phyloP scores from a whole-genome alignment of 768 basidiomycete species.

The Hypholoma fasciculare region DNA sequence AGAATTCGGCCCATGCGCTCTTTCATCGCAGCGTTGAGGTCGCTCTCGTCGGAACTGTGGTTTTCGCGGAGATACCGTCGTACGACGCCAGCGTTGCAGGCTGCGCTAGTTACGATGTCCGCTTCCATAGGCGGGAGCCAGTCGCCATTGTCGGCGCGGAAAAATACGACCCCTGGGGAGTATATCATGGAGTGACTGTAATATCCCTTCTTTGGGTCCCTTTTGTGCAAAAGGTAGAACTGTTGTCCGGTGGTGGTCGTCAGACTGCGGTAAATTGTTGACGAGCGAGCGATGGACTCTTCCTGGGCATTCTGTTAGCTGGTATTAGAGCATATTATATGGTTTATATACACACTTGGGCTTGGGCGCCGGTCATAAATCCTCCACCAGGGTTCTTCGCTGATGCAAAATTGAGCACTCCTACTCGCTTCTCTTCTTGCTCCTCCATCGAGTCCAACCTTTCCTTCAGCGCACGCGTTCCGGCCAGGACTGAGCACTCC shows the following conservation, averaged over 20 bases:
- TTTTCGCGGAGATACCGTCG: conserved; percentile 19
- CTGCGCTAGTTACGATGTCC: conserved; percentile 65
- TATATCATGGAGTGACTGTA: conserved; percentile 76
- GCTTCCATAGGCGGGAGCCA: conserved; percentile 57
- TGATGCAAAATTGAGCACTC: conserved; percentile 41
- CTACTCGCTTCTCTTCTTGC: conserved; percentile 48
- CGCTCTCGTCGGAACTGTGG: conserved; percentile 17
- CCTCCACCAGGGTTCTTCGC: conserved; percentile 72
- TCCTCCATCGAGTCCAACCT: neutral
- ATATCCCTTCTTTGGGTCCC: conserved; percentile 49
- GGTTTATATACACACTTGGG: conserved; percentile 20
- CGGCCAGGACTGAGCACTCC: conserved; percentile 19
- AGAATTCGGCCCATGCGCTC: conserved; percentile 72
- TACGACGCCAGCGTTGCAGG: conserved; percentile 61
- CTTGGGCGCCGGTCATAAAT: conserved; percentile 62
- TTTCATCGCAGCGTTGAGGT: conserved; percentile 47
- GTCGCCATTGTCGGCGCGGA: conserved; percentile 58
- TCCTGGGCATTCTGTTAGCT: conserved; percentile 45
- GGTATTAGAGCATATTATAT: neutral
- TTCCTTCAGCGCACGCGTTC: conserved; percentile 11
- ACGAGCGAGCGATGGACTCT: conserved; percentile 73
- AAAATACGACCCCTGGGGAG: conserved; percentile 56
- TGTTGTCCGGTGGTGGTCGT: conserved; percentile 48
- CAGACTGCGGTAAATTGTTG: conserved; percentile 63
- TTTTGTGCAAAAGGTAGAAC: conserved; percentile 58